Percentiles rank a stretch among this genome's conserved stretches.
phyloP scores from a whole-genome alignment of 2,329 filamentous ascomycete species.

The Herpotrichia juniperi region DNA sequence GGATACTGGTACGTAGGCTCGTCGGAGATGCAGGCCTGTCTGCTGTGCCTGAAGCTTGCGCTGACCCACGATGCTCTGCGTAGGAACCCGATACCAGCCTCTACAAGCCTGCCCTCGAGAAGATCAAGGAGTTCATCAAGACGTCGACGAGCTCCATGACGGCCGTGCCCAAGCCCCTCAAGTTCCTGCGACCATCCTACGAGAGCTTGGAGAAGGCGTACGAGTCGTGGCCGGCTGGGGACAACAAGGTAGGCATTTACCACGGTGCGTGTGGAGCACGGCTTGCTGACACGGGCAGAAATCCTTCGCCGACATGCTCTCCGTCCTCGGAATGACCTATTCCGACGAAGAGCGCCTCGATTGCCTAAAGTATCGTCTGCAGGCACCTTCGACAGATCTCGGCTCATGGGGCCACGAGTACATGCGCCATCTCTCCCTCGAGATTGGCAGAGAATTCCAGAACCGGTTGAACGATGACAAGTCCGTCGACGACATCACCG shows the following conservation, averaged over 20 bases:
- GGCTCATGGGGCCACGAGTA: slow-evolving; percentile 99
- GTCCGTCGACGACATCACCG: slow-evolving; percentile 79
- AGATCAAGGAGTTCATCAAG: slow-evolving; percentile 98
- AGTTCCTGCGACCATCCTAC: slow-evolving; percentile 97
- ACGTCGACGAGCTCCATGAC: slow-evolving; percentile 99
- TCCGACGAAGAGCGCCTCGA: slow-evolving; percentile 96
- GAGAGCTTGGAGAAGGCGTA: slow-evolving; percentile 85
- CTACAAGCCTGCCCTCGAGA: slow-evolving; percentile 90
- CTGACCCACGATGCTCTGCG: slow-evolving; percentile 25
- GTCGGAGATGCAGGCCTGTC: slow-evolving; percentile 4
- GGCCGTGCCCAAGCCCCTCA: slow-evolving; percentile 95
- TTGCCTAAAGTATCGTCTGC: slow-evolving; percentile 91
- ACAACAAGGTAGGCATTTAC: slow-evolving; percentile 71
- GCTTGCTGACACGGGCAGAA: slow-evolving; percentile 50
- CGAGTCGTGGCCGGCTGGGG: slow-evolving; percentile 83
- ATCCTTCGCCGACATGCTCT: slow-evolving; percentile 90
- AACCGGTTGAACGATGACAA: slow-evolving; percentile 87
- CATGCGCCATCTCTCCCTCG: slow-evolving; percentile 89
- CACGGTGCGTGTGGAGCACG: not conserved
- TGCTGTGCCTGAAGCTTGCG: slow-evolving; percentile 18
- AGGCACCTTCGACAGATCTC: slow-evolving; percentile 89
- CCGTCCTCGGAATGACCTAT: slow-evolving; percentile 98
- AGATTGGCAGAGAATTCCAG: slow-evolving; percentile 93
- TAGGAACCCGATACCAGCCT: slow-evolving; percentile 86
- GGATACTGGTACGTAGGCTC: slow-evolving; percentile 71